phyloP scores from a whole-genome alignment of 495 filamentous ascomycete species.

The Talaromyces stipitatus region DNA sequence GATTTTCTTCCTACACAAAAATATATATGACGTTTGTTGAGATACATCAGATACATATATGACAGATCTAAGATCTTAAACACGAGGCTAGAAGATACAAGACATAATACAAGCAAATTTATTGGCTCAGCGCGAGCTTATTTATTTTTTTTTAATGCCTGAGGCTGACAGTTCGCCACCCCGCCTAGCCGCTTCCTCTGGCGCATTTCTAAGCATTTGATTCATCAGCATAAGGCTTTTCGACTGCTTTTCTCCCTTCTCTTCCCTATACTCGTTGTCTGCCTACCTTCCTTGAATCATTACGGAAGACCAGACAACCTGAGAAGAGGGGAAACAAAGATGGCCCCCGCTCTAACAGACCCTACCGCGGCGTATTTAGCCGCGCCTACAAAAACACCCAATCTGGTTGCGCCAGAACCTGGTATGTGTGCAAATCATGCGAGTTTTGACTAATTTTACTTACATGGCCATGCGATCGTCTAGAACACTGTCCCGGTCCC shows the following conservation, averaged over 20 bases:
- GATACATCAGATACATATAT: too few species aligned
- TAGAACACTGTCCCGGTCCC: conserved; percentile 91
- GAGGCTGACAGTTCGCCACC: not conserved
- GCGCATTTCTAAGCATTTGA: not conserved
- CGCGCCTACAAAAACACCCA: conserved; percentile 60
- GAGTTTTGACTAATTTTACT: not conserved
- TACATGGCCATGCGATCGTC: not conserved
- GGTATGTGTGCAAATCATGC: conserved; percentile 30
- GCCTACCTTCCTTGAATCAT: not conserved
- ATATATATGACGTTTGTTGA: too few species aligned
- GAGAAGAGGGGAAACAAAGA: conserved; percentile 17
- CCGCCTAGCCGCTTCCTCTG: not conserved
- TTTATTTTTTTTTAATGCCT: not conserved
- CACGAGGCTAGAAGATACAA: not conserved
- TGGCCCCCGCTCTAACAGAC: conserved; percentile 67
- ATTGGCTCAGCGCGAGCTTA: not conserved
- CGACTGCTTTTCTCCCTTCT: not conserved
- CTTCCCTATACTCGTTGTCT: not conserved
- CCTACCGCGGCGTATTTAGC: conserved; percentile 57
- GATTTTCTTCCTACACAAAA: too few species aligned
- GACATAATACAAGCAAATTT: not conserved
- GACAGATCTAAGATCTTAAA: too few species aligned
- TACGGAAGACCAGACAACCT: not conserved
- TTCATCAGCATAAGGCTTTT: not conserved
- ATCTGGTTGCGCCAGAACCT: conserved; percentile 88